These are phyloP conservation scores for Naganishia onofrii DNA, from an alignment of 768 basidiomycete genomes.

Conservation along the genomic window DNA sequence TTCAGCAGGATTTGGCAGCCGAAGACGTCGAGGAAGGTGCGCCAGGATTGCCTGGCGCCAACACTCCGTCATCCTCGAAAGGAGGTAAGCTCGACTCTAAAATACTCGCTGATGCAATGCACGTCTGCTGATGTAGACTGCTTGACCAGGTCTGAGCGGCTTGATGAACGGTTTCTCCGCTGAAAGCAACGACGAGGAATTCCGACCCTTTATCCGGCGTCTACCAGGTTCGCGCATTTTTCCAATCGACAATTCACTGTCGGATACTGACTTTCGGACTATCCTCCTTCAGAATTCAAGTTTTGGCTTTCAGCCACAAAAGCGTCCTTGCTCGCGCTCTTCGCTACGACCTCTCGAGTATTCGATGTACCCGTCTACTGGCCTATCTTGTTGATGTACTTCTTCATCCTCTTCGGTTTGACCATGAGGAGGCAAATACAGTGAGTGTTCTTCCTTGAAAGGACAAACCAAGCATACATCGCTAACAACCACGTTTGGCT, in stretches of 20 bases:
- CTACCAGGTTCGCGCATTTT: slow-evolving; percentile 59
- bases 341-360: slow-evolving; percentile 74
- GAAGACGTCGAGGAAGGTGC: slow-evolving; percentile 95
- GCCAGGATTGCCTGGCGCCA: slow-evolving; percentile 54
- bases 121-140: not conserved
- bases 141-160: slow-evolving; percentile 38
- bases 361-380: slow-evolving; percentile 99
- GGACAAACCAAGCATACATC: slow-evolving; percentile 16
- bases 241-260: not conserved
- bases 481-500: slow-evolving; percentile 24
- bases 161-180: slow-evolving; percentile 46
- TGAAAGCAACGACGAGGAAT: slow-evolving; percentile 74
- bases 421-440: slow-evolving; percentile 96
- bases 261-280: not conserved
- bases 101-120: not conserved
- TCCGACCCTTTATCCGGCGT: slow-evolving; percentile 91
- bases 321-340: slow-evolving; percentile 74
- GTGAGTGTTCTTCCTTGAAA: slow-evolving; percentile 59
- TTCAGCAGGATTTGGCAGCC: slow-evolving; percentile 87
- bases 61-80: slow-evolving; percentile 24
- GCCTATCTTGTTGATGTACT: slow-evolving; percentile 97
- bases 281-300: slow-evolving; percentile 49
- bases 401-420: slow-evolving; percentile 86
- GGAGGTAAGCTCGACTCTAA: slow-evolving; percentile 45
- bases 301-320: slow-evolving; percentile 82